phyloP scores from a whole-genome alignment of 2,329 filamentous ascomycete genomes.

The Colletotrichum endophyticum region DNA sequence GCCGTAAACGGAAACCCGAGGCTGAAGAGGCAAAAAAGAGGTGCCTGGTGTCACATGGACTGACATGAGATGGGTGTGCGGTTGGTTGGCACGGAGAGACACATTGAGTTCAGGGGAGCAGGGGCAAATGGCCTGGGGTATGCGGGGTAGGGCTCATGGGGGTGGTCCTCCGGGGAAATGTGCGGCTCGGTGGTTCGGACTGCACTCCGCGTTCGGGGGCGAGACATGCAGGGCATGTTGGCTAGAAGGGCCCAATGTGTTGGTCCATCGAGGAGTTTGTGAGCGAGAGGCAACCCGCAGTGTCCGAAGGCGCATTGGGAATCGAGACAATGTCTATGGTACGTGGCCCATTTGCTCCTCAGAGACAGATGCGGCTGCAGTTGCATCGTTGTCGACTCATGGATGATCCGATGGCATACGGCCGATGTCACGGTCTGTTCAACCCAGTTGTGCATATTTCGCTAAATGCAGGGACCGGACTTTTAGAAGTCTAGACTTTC shows the following conservation, averaged over 20 bases:
- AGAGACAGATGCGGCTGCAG: background rate
- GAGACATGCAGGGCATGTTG: background rate
- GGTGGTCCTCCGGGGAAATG: background rate
- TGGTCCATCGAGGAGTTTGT: background rate
- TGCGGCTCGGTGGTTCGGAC: background rate
- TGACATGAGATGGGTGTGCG: background rate
- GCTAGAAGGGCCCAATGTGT: background rate
- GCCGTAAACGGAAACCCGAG: conserved; percentile 3
- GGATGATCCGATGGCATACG: background rate
- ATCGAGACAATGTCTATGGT: background rate
- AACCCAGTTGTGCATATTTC: background rate
- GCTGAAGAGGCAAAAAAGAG: background rate
- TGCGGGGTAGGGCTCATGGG: conserved; percentile 3
- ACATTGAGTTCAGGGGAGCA: background rate
- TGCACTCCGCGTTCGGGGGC: background rate
- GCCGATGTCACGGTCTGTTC: background rate
- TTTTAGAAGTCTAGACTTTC: background rate
- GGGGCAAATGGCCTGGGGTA: background rate
- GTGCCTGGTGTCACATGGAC: background rate
- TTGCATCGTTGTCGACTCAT: background rate
- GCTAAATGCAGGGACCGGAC: background rate
- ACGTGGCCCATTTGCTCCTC: background rate
- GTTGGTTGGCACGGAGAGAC: background rate
- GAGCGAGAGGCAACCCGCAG: background rate
- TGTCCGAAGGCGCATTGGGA: background rate